Base-by-base conservation (phyloP, 2,329 filamentous ascomycete genomes). In the Dactylonectria estremocensis region DNA sequence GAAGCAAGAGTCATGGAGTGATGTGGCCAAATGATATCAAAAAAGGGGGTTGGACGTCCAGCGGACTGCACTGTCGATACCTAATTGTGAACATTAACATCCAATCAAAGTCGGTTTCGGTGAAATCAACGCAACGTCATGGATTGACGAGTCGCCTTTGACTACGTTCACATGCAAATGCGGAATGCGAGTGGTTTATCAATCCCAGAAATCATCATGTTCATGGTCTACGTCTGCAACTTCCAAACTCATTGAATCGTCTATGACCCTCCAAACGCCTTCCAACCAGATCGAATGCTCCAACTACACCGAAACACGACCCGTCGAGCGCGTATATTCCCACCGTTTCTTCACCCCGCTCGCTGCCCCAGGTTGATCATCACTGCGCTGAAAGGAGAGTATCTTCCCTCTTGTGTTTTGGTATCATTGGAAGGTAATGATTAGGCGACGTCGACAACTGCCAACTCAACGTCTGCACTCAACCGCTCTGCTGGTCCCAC, bases 221-320 rank as follows among this genome's bases (percentile, higher is more conserved):
- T 77, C 75, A 67, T 77, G 65, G 75, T 77, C 76, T 79, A 78
- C 71, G 74, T 77, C 74, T 70, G 73, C 74, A 75, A 73, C 74
- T 74, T 74, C 64, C 68, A 75, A 80, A 74, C 78, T 80, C 78
- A 74, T 81, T 75, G 76, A 80, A 79, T 80, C 78, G 76, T 81
- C 80, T 81, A 81, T 80, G 75, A 70, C 75, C 70, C 74, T 78
- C 78, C 77, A 77, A 81, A 81, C 80, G 80, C 80, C 80, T 72
- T 64, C 74, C 73, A 78, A 74, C 70, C 77, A 77, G 73, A 76
- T 79, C 74, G 74, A 77, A 80, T 76, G 72, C 72, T 77, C 75
- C 69, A 69, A 69, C 57, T 63, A 66, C 65, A 67, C 70, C 70
- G 58, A 69, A 67, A 69, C 67, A 68, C 66, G 72, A 74, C 70